A percentile compares a stretch with the other conserved stretches of the same genome.
Evolutionary conservation across 1,284 basidiomycete genomes (phyloP).

Genomic region (Ganoderma boninense): DNA sequence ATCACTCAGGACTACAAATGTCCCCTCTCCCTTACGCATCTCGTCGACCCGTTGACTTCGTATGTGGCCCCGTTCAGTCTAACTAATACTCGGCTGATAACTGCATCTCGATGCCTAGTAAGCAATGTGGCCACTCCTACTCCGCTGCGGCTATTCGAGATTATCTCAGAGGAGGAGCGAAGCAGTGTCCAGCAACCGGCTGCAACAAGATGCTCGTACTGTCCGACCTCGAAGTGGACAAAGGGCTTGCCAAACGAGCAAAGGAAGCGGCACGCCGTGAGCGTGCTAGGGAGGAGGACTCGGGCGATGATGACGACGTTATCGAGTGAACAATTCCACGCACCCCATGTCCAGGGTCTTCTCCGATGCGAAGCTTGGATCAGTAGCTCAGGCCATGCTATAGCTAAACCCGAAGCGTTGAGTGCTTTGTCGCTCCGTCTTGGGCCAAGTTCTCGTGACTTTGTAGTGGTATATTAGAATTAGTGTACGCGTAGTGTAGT

Average conservation of each 20-base stretch:
- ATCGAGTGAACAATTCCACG: slow-evolving; percentile 57
- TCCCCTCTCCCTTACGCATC: slow-evolving; percentile 72
- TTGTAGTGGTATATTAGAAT: slow-evolving; percentile 20
- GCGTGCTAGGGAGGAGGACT: slow-evolving; percentile 55
- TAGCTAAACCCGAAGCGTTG: no score
- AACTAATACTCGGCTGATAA: slow-evolving; percentile 11
- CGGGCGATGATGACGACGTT: slow-evolving; percentile 63
- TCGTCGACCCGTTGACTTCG: slow-evolving; percentile 80
- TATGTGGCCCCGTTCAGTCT: slow-evolving; percentile 46
- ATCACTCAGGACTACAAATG: slow-evolving; percentile 84
- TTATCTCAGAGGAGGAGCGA: slow-evolving; percentile 53
- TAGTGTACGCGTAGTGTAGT: neutral
- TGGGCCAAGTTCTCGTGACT: slow-evolving; percentile 17
- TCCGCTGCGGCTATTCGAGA: slow-evolving; percentile 67
- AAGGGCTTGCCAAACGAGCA: slow-evolving; percentile 67
- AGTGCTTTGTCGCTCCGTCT: neutral
- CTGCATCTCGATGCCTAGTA: slow-evolving; percentile 47
- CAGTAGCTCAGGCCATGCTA: neutral
- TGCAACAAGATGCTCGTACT: slow-evolving; percentile 67
- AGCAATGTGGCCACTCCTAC: slow-evolving; percentile 77
- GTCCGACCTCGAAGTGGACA: slow-evolving; percentile 59
- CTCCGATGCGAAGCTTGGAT: neutral
- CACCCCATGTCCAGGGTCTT: neutral
- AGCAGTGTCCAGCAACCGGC: slow-evolving; percentile 74
- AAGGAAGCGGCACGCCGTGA: slow-evolving; percentile 61